Evolutionary conservation across 495 filamentous ascomycete genomes (phyloP), one percentile per base, ranked within the genome.

Genomic region (Tuber calosporum): DNA sequence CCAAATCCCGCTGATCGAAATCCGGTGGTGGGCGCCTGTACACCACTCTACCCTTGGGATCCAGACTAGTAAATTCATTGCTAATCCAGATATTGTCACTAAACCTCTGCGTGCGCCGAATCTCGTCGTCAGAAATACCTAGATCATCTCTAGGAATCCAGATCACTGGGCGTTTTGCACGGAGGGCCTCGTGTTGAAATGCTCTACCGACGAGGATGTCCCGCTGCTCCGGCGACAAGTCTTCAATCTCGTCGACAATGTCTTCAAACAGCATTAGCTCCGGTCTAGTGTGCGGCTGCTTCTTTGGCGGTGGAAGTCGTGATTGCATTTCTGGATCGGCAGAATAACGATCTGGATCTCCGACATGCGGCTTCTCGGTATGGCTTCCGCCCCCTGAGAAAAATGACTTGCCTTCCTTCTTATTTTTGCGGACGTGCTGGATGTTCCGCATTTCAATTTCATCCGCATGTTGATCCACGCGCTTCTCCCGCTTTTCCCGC

Each of bases 111-210:
- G 93, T 97, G 66, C 92, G 84, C 79, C 84, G 86, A 30, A 99
- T 88, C 83, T 98, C 95, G 77, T 99, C 96, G 79, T 97, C 93
- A 73, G 90, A 92, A 42, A 99, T 88, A 1, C 95, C 95, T 4
- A 98, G 81, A 77, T 95, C 91, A 81, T 99, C 95, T 48, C 93
- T 87, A 13, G 95, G 95, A 67, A 99, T 94, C 95, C 95, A 98
- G 67, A 98, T 88, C 17, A 92, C 91, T 0, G 95, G 95, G 41
- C 93, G 85, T 70, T 92, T 89, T 17, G 96, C 92, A 58, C 94
- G 88, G 34, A 97, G 84, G 6, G 95, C 95, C 67, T 90, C 88
- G 81, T 99, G 95, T 84, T 93, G 90, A 84, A 98, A 99, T 30
- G 94, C 93, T 71, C 91, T 89, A 73, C 90, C 89, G 13, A 97